A percentile compares a stretch with the other conserved stretches of the same genome.
Evolutionary conservation across 2,329 filamentous ascomycete genomes (phyloP).

Genomic region (Allantophomopsis cytisporea): DNA sequence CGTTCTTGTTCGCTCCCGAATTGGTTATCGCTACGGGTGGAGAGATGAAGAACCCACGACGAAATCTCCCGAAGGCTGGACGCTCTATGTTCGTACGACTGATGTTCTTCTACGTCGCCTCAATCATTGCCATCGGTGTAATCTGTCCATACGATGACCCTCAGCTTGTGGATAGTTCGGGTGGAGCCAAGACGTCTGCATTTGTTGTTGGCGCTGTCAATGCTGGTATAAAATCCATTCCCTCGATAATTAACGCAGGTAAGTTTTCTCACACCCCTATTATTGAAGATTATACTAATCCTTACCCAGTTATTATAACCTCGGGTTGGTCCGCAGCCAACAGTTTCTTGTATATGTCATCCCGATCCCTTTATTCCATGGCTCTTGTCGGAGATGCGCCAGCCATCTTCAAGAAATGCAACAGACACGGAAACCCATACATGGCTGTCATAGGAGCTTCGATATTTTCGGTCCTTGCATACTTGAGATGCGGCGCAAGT

Average conservation of each 20-base stretch:
- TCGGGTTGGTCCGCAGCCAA: slow-evolving; percentile 50
- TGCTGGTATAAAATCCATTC: slow-evolving; percentile 47
- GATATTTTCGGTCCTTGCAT: slow-evolving; percentile 47
- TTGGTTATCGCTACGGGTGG: slow-evolving; percentile 46
- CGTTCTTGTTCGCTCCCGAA: slow-evolving; percentile 48
- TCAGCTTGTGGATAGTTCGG: slow-evolving; percentile 33
- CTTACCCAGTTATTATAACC: slow-evolving; percentile 39
- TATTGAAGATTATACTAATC: too few species aligned
- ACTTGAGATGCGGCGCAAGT: slow-evolving; percentile 50
- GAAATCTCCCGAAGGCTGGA: slow-evolving; percentile 52
- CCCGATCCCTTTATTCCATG: slow-evolving; percentile 56
- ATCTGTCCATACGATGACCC: slow-evolving; percentile 50
- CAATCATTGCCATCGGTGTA: slow-evolving; percentile 43
- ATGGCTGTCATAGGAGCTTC: slow-evolving; percentile 26
- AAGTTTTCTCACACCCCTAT: too few species aligned
- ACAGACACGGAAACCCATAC: slow-evolving; percentile 45
- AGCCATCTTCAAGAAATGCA: slow-evolving; percentile 40
- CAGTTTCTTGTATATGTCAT: slow-evolving; percentile 50
- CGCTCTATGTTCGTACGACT: slow-evolving; percentile 45
- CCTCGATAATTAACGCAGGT: slow-evolving; percentile 50
- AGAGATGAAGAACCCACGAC: slow-evolving; percentile 49
- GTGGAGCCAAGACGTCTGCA: slow-evolving; percentile 31
- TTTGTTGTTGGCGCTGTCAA: slow-evolving; percentile 46
- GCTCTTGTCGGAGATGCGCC: slow-evolving; percentile 52
- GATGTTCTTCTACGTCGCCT: slow-evolving; percentile 45